Base-by-base conservation (phyloP, 768 basidiomycete genomes). In the Suillus subluteus region DNA sequence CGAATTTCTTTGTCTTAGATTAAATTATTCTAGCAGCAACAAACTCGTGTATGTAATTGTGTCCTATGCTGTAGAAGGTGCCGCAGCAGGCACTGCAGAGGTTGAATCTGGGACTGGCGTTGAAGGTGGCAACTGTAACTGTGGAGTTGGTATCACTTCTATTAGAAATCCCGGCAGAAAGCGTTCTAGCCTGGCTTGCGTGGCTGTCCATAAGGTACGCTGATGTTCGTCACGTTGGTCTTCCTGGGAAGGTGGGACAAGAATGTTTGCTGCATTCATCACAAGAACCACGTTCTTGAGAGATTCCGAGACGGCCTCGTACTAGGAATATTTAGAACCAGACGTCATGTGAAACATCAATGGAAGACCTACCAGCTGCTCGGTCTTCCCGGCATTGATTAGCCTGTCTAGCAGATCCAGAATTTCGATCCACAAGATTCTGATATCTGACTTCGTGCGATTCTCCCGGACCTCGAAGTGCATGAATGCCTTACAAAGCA, bases 221-320 rank as follows among this genome's bases (percentile, higher is more conserved):
- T 89, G 90, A 56, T 81, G 82, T 64, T 88, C 88, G 62, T 84
- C 81, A 63, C 89, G 86, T 54, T 77, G 69, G 66, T 88, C 84
- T 59, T 78, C 78, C 13, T 68, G 71, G 5, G 75, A 73, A 35
- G 77, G 74, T 4, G 94, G 92, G 5, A 94, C 85, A 21, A 99
- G 86, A 65, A 96, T 89, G 6, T 86, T 86, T 1, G 91, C 91
- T 1, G 96, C 94, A 71, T 96, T 90, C 95, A 99, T 96, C 59
- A 99, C 97, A 58, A 99, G 85, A 18, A 99, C 80, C 59, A 97
- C 93, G 73, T 99, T 99, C 81, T 98, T 99, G 72, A 99, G 84
- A 1, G 96, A 96, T 78, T 99, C 98, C 1, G 95, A 95, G 23
- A 98, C 86, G 0, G 97, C 97, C 76, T 99, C 98, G 75, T 91